These are phyloP conservation scores for Fusarium sulawesiense DNA, from an alignment of 2,329 filamentous ascomycete genomes.

Conservation along the genomic window DNA sequence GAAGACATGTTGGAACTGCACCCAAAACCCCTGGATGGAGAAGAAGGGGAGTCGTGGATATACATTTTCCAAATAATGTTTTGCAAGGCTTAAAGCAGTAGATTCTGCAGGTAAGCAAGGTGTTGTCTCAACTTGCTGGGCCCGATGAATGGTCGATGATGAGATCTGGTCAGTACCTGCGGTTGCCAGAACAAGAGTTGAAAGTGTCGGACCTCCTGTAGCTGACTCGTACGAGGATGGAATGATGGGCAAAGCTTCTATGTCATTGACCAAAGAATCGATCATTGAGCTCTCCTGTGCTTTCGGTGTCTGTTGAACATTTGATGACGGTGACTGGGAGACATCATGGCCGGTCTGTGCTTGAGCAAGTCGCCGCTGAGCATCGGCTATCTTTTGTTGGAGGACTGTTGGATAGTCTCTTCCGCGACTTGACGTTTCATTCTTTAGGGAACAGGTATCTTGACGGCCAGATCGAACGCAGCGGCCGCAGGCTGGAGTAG, in stretches of 20 bases:
- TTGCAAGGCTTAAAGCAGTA: background rate
- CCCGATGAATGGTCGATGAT: background rate
- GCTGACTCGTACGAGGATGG: conserved; percentile 4
- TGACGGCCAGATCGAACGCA: background rate
- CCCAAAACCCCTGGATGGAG: conserved; percentile 17
- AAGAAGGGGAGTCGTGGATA: conserved; percentile 21
- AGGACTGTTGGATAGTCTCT: conserved; percentile 7
- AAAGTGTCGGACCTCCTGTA: background rate
- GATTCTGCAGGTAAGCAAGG: conserved; percentile 10
- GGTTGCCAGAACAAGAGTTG: conserved; percentile 4
- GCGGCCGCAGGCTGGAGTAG: conserved; percentile 7
- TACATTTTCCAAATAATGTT: conserved; percentile 1
- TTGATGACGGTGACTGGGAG: accelerated
- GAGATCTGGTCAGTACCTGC: conserved; percentile 12
- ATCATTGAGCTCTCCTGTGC: conserved; percentile 4
- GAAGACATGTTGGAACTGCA: conserved; percentile 17
- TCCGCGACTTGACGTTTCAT: background rate
- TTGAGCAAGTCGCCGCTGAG: background rate
- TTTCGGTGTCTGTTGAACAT: background rate
- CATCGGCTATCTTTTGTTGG: conserved; percentile 1
- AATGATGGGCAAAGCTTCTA: conserved; percentile 4
- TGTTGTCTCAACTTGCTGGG: background rate
- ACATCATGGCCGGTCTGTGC: background rate
- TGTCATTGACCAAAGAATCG: conserved; percentile 13
- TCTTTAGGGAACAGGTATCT: background rate